Evolutionary conservation across 2,329 filamentous ascomycete genomes (phyloP), one percentile per base, ranked within the genome.

Genomic region (Fusarium redolens): DNA sequence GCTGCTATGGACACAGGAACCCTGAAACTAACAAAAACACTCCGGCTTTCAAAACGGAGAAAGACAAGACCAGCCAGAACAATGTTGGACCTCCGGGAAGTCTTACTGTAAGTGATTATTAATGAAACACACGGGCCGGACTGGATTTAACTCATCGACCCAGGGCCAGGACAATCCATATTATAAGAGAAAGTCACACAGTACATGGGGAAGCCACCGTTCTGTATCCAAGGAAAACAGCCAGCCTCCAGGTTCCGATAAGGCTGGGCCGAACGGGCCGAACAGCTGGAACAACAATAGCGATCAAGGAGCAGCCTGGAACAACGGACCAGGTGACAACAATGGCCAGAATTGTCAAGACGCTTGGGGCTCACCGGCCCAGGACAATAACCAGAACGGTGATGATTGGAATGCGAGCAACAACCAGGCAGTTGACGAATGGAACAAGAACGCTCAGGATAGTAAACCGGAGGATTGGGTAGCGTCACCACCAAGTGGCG

Each of bases 21-120:
- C n/a, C 18, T 41, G 56, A 44, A 30, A 65, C 61, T 33, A 59
- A 52, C 12, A 71, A 71, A 51, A 50, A 51, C 43, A 45, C 54
- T 20, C 65, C 61, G 6, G 45, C 75, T 33, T 69, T 68, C 2
- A 76, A 61, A 50, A 77, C 78, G 61, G 63, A 56, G 41, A 77
- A 73, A 41, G 77, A 76, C 35, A 69, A 74, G 30, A 67, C 62
- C 14, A 77, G 77, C 13, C 59, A 59, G 14, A 79, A 81, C 71
- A 82, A 83, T 45, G 77, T 82, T 38, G 77, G 72, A 2, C 80
- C 80, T 5, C 38, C 61, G 22, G 41, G n/a, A 45, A 71, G 65
- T 35, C 35, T 50, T 43, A 75, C 65, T 59, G 76, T 78, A 66
- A 68, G 68, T 65, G 22, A 20, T 60, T 33, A 48, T 40, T 22